phyloP scores from a whole-genome alignment of 208 protist genomes.

The Crithidia expoeki region DNA sequence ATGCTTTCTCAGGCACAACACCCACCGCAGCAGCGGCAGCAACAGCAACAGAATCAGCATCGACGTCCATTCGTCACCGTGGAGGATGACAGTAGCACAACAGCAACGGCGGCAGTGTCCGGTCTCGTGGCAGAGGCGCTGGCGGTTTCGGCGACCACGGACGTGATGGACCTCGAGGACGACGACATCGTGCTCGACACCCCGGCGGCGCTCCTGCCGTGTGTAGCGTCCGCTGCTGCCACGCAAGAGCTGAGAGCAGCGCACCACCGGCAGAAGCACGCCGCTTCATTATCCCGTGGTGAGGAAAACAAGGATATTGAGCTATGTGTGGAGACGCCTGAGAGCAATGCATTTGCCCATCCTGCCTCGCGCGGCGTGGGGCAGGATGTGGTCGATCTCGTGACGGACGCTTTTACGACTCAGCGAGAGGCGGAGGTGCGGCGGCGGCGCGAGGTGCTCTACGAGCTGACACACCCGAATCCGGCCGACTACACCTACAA shows the following conservation, averaged over 20 bases:
- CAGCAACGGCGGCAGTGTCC: background rate
- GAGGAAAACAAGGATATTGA: background rate
- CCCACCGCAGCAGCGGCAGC: background rate
- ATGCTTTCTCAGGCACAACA: background rate
- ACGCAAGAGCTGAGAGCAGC: constrained; percentile 10
- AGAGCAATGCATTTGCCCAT: constrained; percentile 33
- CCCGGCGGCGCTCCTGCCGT: constrained; percentile 37
- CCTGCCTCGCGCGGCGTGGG: constrained; percentile 67
- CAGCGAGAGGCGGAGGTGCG: constrained; percentile 63
- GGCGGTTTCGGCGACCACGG: background rate
- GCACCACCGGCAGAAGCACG: background rate
- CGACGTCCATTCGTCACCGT: background rate
- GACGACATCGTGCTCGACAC: constrained; percentile 61
- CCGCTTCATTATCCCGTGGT: background rate
- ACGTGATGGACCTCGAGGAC: constrained; percentile 34
- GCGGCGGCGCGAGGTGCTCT: constrained; percentile 73
- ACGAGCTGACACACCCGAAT: constrained; percentile 84
- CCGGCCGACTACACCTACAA: constrained; percentile 87
- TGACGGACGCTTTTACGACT: constrained; percentile 82
- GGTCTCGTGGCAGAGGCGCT: background rate
- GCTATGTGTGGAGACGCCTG: constrained; percentile 24
- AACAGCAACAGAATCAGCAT: background rate
- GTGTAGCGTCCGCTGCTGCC: constrained; percentile 3
- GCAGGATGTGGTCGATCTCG: constrained; percentile 82
- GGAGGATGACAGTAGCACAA: background rate